Evolutionary conservation across 2,329 filamentous ascomycete genomes (phyloP).

Genomic region (Xenosphaeropsis pyriputrescens): DNA sequence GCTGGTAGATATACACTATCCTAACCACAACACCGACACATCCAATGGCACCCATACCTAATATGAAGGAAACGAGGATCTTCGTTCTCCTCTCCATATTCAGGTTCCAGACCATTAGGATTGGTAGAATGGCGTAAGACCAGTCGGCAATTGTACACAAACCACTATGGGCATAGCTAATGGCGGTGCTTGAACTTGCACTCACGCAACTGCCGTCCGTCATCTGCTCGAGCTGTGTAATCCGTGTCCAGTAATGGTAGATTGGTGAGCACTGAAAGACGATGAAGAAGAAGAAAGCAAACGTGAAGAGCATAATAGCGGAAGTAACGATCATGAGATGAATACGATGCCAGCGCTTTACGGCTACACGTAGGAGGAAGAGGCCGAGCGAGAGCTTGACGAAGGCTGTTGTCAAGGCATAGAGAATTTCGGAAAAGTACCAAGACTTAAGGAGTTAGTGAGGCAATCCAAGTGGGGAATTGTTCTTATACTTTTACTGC

Average conservation of each 20-base stretch:
- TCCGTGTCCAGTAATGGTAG: slow-evolving; percentile 32
- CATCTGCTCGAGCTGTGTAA: slow-evolving; percentile 1
- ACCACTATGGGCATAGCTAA: slow-evolving; percentile 22
- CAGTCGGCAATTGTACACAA: slow-evolving; percentile 31
- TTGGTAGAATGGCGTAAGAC: slow-evolving; percentile 25
- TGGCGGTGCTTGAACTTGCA: slow-evolving; percentile 1
- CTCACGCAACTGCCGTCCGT: slow-evolving; percentile 4
- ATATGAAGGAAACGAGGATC: slow-evolving; percentile 16
- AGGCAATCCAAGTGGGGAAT: slow-evolving; percentile 11
- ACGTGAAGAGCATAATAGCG: slow-evolving; percentile 32
- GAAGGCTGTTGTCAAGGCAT: neutral
- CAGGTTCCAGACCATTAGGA: slow-evolving; percentile 25
- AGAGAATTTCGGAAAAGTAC: neutral
- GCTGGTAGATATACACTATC: too few species aligned
- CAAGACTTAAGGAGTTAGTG: too few species aligned
- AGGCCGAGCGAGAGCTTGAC: neutral
- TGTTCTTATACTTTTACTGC: slow-evolving; percentile 24
- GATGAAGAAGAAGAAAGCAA: slow-evolving; percentile 25
- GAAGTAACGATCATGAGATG: slow-evolving; percentile 26
- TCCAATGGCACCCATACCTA: slow-evolving; percentile 1
- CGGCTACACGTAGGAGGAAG: neutral
- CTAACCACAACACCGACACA: too few species aligned
- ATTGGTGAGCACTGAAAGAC: slow-evolving; percentile 10
- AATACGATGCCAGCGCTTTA: neutral
- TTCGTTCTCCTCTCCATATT: slow-evolving; percentile 25